A percentile compares a stretch with the other conserved stretches of the same genome.
These are phyloP conservation scores for Coemansia umbellata DNA, from an alignment of 192 early-diverging fungal genomes.

Conservation along the genomic window DNA sequence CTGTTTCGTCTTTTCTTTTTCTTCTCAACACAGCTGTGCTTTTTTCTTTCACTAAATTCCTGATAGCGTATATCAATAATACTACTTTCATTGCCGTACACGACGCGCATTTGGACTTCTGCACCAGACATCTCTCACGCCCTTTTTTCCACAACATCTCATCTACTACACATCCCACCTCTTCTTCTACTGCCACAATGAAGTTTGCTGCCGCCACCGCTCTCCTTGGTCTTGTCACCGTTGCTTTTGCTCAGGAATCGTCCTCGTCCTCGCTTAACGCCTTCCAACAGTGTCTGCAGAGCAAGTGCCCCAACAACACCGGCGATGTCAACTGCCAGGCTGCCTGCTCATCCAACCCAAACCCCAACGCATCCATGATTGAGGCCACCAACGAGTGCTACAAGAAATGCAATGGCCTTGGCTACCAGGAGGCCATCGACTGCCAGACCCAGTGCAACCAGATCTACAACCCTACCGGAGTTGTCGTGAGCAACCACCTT, in stretches of 20 bases:
- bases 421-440: conserved; percentile 25
- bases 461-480: conserved; percentile 39
- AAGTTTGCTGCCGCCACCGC: conserved; percentile 35
- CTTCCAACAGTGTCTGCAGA: conserved; percentile 33
- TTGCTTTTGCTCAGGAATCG: conserved; percentile 19
- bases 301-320: conserved; percentile 26
- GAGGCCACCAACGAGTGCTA: conserved; percentile 36
- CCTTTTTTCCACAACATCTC: neutral
- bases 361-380: conserved; percentile 49
- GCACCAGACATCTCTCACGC: too few relatives aligned
- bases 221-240: conserved; percentile 21
- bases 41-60: neutral
- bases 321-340: conserved; percentile 44
- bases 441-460: conserved; percentile 38
- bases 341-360: conserved; percentile 33
- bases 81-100: too few relatives aligned
- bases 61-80: conserved; percentile 3
- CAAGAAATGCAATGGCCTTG: conserved; percentile 21
- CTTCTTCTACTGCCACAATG: conserved; percentile 11
- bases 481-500: conserved; percentile 33
- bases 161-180: neutral
- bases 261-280: conserved; percentile 20
- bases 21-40: neutral
- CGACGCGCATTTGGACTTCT: too few relatives aligned
- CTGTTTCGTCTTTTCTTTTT: neutral